Base-by-base conservation (phyloP, 331 rosid species). In the Malus hybrid region DNA sequence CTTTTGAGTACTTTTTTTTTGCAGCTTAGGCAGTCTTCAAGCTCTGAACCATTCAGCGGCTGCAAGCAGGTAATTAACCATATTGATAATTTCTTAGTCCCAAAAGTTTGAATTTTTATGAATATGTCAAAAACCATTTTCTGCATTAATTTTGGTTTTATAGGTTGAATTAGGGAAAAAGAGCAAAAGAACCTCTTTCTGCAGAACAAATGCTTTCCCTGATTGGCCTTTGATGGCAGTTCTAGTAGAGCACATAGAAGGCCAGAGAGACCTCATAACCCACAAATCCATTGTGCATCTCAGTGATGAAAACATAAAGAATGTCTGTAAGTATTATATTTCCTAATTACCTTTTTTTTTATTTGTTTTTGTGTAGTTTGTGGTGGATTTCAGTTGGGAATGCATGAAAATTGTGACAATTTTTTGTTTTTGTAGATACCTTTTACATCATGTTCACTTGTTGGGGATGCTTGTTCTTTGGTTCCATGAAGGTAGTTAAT, bases 391-490 rank as follows among this genome's bases (percentile, higher is more conserved):
- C 13, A 7, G 1, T 28, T 36, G 19, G 67, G 18, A 8, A 32
- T 29, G 32, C 6, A 52, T 52, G 56, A 19, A 48, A 22, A 66
- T 18, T 48, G 50, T 46, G 24, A 29, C 18, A 28, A 19, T 6
- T 60, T 9, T 59, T 19, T 18, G 5, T 20, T 55, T 13, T 44
- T 66, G 73, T 75, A 94, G 99, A 90, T 66, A 76, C 85, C 73
- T 83, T 79, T 62, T 94, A 92, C 91, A 89, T 79, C 76, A 60
- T 94, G 88, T 94, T 92, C 84, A 92, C 97, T 1, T 85, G 89
- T 48, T 94, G 99, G 99, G 97, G 99, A 56, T 88, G 93, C 80
- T 80, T 94, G 60, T 83, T 90, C 86, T 94, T 90, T 87, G 88
- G 96, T 69, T 80, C 99, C 76, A 92, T 92, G 99, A 92, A 94